Evolutionary conservation across 1,284 basidiomycete species (phyloP), one percentile per base, ranked within the genome.

Genomic region (Prillingera fragicola): DNA sequence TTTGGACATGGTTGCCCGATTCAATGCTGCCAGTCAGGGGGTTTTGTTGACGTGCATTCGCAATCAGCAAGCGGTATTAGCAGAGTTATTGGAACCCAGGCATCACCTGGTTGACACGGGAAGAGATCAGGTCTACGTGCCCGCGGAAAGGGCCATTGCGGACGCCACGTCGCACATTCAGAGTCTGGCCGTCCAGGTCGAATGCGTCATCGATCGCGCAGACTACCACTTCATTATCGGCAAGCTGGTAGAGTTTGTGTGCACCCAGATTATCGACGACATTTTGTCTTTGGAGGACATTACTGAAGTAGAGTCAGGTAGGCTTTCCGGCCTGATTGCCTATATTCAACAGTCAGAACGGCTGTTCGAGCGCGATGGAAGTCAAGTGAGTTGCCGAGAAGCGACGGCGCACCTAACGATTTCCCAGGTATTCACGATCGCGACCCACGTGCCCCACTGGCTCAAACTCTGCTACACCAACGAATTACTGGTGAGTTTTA

Each of bases 381-480:
- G 26, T 33, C n/a, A n/a, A 43, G 52, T 50, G 36, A 35, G 39
- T 40, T 25, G 21, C 8, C 2, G 29, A 18, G 8, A 23, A 15
- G 17, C 5, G 33, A 15, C 23, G 5, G 7, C 27, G n/a, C n/a
- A n/a, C 18, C 29, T 31, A 17, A 23, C 17, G 23, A 15, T 8
- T n/a, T 8, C 4, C 5, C 42, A 56, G 41, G 50, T 56, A 9
- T 62, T 60, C 3, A 60, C 56, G 6, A 60, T 69, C 3, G 67
- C 70, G 1, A 59, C 62, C 3, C 85, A 86, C 55, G 87, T 91
- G 14, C 85, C 87, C 1, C 83, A 81, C n/a, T 96, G 89, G 91
- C 78, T 94, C 59, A 94, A 94, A 66, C 92, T 88, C 68, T 88
- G 85, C 17, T 96, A 95, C 69, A 75, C 94, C 2, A 85, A 85